A percentile compares a stretch with the other conserved stretches of the same genome.
Evolutionary conservation across 768 basidiomycete genomes (phyloP).

Genomic region (Hericium alpestre): DNA sequence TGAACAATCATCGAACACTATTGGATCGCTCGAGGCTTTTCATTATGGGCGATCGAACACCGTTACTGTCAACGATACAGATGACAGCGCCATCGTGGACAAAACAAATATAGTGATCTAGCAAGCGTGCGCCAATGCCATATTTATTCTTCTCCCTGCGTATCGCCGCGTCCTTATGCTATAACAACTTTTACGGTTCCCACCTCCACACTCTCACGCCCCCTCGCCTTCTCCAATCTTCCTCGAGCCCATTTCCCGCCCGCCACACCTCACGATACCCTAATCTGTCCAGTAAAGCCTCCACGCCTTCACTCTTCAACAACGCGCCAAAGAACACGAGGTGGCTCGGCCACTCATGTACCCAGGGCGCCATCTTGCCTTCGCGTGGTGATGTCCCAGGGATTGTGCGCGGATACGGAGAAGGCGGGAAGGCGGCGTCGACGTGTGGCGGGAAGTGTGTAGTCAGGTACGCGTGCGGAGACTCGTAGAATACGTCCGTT

Average conservation of each 20-base stretch:
- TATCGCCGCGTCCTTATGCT: too few species aligned
- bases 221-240: constrained; percentile 60
- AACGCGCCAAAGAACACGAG: constrained; percentile 79
- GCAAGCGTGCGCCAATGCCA: too few species aligned
- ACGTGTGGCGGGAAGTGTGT: constrained; percentile 58
- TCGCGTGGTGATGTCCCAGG: constrained; percentile 27
- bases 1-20: too few species aligned
- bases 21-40: too few species aligned
- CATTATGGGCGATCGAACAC: too few species aligned
- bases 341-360: constrained; percentile 73
- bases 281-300: constrained; percentile 31
- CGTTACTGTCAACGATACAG: too few species aligned
- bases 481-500: constrained; percentile 68
- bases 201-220: constrained; percentile 59
- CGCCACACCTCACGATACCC: constrained; percentile 62
- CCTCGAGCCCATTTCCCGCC: constrained; percentile 60
- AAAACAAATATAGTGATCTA: too few species aligned
- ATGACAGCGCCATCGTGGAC: too few species aligned
- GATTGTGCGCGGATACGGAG: constrained; percentile 40
- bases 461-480: constrained; percentile 56
- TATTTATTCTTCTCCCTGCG: too few species aligned
- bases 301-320: constrained; percentile 41
- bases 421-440: constrained; percentile 53
- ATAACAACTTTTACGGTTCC: neutral
- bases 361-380: constrained; percentile 32